A percentile compares a stretch with the other conserved stretches of the same genome.
Conservation (phyloP, 1,284 basidiomycete species). For the Entoloma clypeatum region DNA sequence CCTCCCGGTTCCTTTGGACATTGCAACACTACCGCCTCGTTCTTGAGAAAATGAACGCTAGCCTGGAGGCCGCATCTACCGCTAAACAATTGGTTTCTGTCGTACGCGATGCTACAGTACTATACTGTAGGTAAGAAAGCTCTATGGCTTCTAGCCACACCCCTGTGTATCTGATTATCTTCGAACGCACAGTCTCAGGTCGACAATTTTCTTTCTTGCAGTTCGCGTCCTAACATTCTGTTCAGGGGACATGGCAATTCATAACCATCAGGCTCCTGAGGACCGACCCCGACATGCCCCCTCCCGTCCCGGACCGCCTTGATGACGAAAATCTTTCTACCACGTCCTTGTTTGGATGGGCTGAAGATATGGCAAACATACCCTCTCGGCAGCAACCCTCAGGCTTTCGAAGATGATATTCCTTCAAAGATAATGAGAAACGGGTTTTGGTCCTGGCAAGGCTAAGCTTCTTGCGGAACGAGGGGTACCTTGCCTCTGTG, state of each 20-base stretch:
- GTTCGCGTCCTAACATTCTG: background rate
- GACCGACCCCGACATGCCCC: background rate
- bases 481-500: background rate
- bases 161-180: background rate
- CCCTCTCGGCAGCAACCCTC: background rate
- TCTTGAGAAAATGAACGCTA: conserved; percentile 4
- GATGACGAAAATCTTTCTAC: conserved; percentile 14
- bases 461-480: background rate
- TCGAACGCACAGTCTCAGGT: conserved; percentile 5
- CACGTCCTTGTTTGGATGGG: conserved; percentile 12
- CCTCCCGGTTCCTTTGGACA: too few relatives aligned
- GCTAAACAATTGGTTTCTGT: conserved; percentile 4
- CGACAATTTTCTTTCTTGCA: background rate
- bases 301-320: conserved; percentile 1
- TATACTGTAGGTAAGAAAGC: conserved; percentile 8
- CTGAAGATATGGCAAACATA: conserved; percentile 11
- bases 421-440: background rate
- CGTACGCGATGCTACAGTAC: conserved; percentile 8
- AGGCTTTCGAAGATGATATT: background rate
- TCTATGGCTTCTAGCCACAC: background rate
- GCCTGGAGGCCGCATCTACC: background rate
- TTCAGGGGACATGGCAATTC: conserved; percentile 14
- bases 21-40: conserved; percentile 9
- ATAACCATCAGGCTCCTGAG: conserved; percentile 1
- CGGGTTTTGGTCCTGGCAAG: too few relatives aligned